A percentile compares a stretch with the other conserved stretches of the same genome.
phyloP scores from a whole-genome alignment of 2,329 filamentous ascomycete species.

The Paramyrothecium roridum region DNA sequence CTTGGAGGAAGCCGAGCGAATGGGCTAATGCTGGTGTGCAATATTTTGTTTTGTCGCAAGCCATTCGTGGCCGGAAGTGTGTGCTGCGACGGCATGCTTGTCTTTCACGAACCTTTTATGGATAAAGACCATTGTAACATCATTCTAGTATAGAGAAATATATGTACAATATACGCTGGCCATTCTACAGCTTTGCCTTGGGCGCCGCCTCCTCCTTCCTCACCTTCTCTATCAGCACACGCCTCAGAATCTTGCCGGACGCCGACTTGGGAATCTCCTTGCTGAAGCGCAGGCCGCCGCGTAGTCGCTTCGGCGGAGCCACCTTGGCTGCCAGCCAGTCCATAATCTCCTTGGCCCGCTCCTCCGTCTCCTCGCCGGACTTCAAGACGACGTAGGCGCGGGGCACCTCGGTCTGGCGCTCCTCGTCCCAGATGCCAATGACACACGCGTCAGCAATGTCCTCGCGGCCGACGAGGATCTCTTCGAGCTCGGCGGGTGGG shows the following conservation, averaged over 20 bases:
- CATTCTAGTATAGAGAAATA: neutral
- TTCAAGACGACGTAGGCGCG: constrained; percentile 39
- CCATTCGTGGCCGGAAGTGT: too few species aligned
- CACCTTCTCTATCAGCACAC: constrained; percentile 45
- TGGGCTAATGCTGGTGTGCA: constrained; percentile 40
- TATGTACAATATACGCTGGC: constrained; percentile 2
- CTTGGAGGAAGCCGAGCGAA: constrained; percentile 83
- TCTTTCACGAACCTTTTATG: too few species aligned
- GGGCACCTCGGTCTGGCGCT: constrained; percentile 65
- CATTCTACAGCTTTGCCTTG: constrained; percentile 31
- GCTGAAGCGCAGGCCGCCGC: constrained; percentile 67
- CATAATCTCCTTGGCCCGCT: constrained; percentile 28
- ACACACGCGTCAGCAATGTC: constrained; percentile 60
- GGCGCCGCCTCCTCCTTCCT: constrained; percentile 27
- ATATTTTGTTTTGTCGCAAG: too few species aligned
- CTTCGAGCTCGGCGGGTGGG: constrained; percentile 63
- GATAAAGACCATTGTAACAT: neutral
- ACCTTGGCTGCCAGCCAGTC: constrained; percentile 53
- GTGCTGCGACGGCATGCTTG: too few species aligned
- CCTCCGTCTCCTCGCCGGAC: constrained; percentile 29
- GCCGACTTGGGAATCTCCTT: constrained; percentile 69
- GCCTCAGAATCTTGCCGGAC: constrained; percentile 45
- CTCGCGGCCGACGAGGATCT: constrained; percentile 38
- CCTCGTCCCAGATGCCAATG: constrained; percentile 55
- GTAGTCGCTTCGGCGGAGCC: constrained; percentile 63